Evolutionary conservation across 495 filamentous ascomycete genomes (phyloP), one percentile per base, ranked within the genome.

Genomic region (Penicillium verhagenii): DNA sequence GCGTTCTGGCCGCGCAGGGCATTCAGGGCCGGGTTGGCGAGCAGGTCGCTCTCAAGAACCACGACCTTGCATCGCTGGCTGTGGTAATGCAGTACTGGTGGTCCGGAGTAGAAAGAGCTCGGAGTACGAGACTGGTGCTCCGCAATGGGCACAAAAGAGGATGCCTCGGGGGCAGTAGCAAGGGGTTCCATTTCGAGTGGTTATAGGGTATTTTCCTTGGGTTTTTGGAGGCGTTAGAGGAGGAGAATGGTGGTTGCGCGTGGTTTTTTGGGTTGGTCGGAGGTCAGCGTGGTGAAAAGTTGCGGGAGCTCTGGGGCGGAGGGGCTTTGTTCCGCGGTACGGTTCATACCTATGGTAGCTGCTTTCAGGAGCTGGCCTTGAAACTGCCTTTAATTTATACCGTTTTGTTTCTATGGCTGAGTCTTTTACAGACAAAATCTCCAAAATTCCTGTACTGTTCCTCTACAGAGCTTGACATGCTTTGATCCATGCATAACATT

Each of bases 81-180:
- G 63, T 87, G 87, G 72, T 86, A 87, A 75, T 97, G 80, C 0
- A 97, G 83, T 28, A 98, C 80, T 11, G 92, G 84, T 51, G 86
- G 88, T 9, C 83, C 87, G 63, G 80, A 79, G 70, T 85, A 87
- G 80, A 97, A 98, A 25, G 86, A 91, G 46, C 75, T 69, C 1
- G 94, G 94, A 8, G 94, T 98, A 55, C 86, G 85, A 24, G 87
- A 84, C 67, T 96, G 90, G 71, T 96, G 90, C 51, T 87, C 85
- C 16, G 81, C 74, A 40, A 98, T 81, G 9, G 85, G 78, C 23
- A 83, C 88, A 77, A 91, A 97, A 62, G 75, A 75, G 24, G 72
- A 70, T 7, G 75, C 56, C 6, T 73, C 63, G 1, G 86, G 88
- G 6, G 77, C 47, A 3, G 59, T 54, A 42, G 66, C 72, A 18